Evolutionary conservation across 257 asterid species (phyloP), one percentile per base, ranked within the genome.

Genomic region (Marsdenia floribunda): DNA sequence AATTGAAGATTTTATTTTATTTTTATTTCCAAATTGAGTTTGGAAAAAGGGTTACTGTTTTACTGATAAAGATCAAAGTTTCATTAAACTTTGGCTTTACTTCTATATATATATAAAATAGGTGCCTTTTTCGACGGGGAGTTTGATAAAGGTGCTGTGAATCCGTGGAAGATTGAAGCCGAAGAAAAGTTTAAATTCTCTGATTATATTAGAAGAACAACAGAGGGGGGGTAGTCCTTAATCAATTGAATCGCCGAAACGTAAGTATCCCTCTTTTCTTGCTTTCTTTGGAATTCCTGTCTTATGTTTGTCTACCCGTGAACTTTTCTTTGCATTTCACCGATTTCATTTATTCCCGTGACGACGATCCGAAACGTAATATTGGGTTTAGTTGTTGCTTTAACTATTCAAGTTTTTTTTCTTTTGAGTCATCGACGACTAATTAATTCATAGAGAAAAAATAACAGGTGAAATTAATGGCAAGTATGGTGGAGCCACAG

Each of bases 131-230:
- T 66, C 59, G 73, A 66, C 65, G 65, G 72, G 60, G n/a, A 76
- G 76, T 76, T 73, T 67, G 49, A 60, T 38, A 77, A 46, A 72
- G 84, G 29, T 68, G 77, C 72, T 18, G 58, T 46, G 79, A 47
- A 70, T 38, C 70, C 54, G 74, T 75, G 80, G 82, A 84, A 77
- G 83, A 75, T 82, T 82, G 84, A 75, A 72, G 84, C 58, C 68
- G 69, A 82, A 84, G 88, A 57, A 84, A 82, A 80, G 78, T 22
- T 75, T 18, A 73, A 71, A 76, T 82, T 79, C 84, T 65, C 53
- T n/a, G 54, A 55, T 44, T 72, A 79, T 71, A 72, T 42, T 71
- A 76, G 35, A 72, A 40, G 76, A 26, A 61, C 67, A 73, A 21
- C n/a, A 44, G 58, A 13, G 63, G 77, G 63, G 77, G 65, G 33